Base-by-base conservation (phyloP, 2,329 filamentous ascomycete genomes). In the Colletotrichum acutatum region DNA sequence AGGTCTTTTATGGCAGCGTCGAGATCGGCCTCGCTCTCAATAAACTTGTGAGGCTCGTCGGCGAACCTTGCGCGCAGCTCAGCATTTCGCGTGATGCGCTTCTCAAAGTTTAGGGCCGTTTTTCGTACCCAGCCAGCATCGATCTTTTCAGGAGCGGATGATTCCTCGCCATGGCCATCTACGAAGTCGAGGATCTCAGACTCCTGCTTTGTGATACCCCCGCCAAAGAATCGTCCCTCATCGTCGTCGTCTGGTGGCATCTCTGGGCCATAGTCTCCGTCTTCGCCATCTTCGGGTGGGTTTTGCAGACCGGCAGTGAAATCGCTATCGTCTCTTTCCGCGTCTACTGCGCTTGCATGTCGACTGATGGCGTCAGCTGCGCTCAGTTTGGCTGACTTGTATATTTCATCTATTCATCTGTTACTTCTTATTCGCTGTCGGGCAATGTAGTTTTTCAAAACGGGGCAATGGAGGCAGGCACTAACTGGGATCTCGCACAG, bases 221-320 rank as follows among this genome's bases (percentile, higher is more conserved):
- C 94, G 56, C 96, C 97, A 78, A 98, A 99, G 86, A 99, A 99
- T 12, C 97, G 92, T 1, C 96, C 97, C 75, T 97, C 97, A 66
- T 98, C 95, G 77, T 98, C 95, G 77, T 98, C 95, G 76, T 96
- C 94, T 11, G 58, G 68, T n/a, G 68, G 62, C 52, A 72, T 67
- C 32, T 74, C 71, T 19, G 71, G 61, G 68, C 78, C 81, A 11
- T 73, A 75, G 58, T 80, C 81, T 4, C 79, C 79, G 60, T 89
- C 90, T 46, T 84, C 83, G 54, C 87, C 86, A 22, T 65, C 49
- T 37, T 86, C 86, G 71, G 88, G 86, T 16, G 84, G 81, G 42
- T 87, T 86, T 5, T 83, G 80, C 19, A 89, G 83, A 56, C 90
- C 86, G 2, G 87, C 86, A 1, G 84, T 86, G 46, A 86, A 86